Evolutionary conservation across 2,329 filamentous ascomycete genomes (phyloP).

Genomic region (Aspergillus sojae): DNA sequence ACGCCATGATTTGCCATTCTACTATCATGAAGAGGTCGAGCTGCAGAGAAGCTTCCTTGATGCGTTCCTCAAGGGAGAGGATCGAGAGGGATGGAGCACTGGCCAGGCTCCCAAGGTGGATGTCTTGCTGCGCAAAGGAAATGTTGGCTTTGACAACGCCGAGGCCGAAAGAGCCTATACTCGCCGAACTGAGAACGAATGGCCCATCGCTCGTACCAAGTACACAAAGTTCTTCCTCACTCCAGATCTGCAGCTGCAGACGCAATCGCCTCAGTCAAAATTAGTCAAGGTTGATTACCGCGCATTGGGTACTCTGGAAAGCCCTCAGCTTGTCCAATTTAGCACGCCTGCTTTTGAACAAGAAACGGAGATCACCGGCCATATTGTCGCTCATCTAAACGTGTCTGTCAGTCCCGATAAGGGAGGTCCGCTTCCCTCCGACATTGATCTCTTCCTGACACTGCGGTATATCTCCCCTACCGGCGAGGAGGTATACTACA

Average conservation of each 20-base stretch:
- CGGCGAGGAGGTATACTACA: conserved; percentile 58
- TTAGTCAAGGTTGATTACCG: conserved; percentile 57
- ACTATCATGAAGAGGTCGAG: conserved; percentile 69
- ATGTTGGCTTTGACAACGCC: conserved; percentile 68
- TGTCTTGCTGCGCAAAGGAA: conserved; percentile 65
- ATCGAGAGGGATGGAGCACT: conserved; percentile 48
- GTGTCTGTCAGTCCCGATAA: conserved; percentile 55
- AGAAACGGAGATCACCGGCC: conserved; percentile 71
- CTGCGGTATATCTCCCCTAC: conserved; percentile 53
- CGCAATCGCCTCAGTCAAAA: conserved; percentile 27
- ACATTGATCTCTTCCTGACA: conserved; percentile 60
- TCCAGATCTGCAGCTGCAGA: conserved; percentile 46
- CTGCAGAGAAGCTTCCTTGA: conserved; percentile 69
- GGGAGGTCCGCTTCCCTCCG: conserved; percentile 45
- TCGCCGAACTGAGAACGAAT: conserved; percentile 61
- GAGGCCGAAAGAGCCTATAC: conserved; percentile 59
- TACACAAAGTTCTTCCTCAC: conserved; percentile 66
- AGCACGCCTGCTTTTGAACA: conserved; percentile 58
- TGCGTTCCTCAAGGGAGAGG: conserved; percentile 70
- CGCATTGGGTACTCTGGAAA: conserved; percentile 60
- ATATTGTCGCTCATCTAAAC: conserved; percentile 65
- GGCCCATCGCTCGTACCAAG: conserved; percentile 67
- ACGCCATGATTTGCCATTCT: conserved; percentile 72
- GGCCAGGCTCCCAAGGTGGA: conserved; percentile 64
- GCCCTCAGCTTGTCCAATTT: conserved; percentile 61